Conservation (phyloP, 1,139 yeast species). For the Candida sojae region DNA sequence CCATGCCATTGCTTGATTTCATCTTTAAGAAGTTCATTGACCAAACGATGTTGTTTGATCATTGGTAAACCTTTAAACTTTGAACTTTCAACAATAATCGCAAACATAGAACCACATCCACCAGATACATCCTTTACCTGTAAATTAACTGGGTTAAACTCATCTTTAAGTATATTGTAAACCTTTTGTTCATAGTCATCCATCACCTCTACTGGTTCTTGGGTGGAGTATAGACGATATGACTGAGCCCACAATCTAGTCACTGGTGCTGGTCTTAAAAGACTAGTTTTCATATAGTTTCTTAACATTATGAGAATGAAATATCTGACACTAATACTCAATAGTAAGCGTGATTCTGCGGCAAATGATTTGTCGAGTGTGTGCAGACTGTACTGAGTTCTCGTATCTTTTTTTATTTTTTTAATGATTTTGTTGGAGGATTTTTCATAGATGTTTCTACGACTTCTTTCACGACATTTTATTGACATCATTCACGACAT, state of each 20-base stretch:
- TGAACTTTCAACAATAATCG: conserved; percentile 73
- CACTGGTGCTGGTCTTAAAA: not conserved
- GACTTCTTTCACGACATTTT: not conserved
- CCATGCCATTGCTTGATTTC: conserved; percentile 97
- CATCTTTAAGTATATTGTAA: conserved; percentile 52
- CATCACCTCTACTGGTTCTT: conserved; percentile 25
- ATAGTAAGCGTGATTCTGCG: too few species aligned
- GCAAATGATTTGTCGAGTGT: too few species aligned
- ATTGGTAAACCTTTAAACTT: conserved; percentile 78
- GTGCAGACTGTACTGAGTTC: too few species aligned
- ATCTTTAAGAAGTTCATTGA: conserved; percentile 76
- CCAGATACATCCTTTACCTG: conserved; percentile 81
- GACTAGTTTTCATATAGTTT: not conserved
- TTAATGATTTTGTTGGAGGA: not conserved
- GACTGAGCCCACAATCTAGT: not conserved
- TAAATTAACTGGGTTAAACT: conserved; percentile 59
- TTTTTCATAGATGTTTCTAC: not conserved
- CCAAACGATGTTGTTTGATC: conserved; percentile 90
- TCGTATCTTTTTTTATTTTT: too few species aligned
- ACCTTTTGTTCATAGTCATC: conserved; percentile 72
- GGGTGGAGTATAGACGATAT: not conserved
- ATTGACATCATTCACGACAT: too few species aligned
- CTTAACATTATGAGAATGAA: not conserved
- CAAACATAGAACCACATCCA: conserved; percentile 98
- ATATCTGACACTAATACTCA: too few species aligned